Conservation (phyloP, 1,139 yeast species). For the Pichia sp. region DNA sequence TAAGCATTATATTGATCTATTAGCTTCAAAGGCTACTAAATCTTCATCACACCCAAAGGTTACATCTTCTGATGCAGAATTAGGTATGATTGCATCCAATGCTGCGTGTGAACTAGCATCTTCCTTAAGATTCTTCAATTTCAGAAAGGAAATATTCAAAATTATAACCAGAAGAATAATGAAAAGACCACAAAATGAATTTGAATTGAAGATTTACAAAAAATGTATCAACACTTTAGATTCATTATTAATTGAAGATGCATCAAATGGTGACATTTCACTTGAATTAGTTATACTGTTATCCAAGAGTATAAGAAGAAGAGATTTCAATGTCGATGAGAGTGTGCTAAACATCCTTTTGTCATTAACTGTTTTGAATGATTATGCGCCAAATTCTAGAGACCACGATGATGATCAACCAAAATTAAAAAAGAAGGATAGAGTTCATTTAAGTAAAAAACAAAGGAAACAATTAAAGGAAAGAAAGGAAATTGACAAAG, state of each 20-base stretch:
- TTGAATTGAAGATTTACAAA: slow-evolving; percentile 50
- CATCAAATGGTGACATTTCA: slow-evolving; percentile 74
- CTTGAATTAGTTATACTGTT: slow-evolving; percentile 68
- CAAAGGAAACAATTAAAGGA: slow-evolving; percentile 88
- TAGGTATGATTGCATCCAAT: slow-evolving; percentile 61
- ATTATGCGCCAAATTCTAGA: slow-evolving; percentile 69
- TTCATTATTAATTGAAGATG: slow-evolving; percentile 61
- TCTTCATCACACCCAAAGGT: slow-evolving; percentile 42
- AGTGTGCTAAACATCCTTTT: slow-evolving; percentile 73
- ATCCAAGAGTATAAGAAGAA: slow-evolving; percentile 67
- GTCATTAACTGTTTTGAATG: slow-evolving; percentile 72
- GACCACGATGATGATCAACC: slow-evolving; percentile 40
- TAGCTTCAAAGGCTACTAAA: slow-evolving; percentile 44
- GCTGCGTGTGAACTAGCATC: slow-evolving; percentile 80
- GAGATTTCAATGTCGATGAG: slow-evolving; percentile 82
- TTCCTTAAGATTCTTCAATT: slow-evolving; percentile 77
- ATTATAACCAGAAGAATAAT: slow-evolving; percentile 67
- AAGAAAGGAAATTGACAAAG: slow-evolving; percentile 82
- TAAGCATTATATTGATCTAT: slow-evolving; percentile 59
- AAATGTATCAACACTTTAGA: slow-evolving; percentile 67
- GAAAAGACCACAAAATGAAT: slow-evolving; percentile 47
- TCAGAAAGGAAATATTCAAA: slow-evolving; percentile 66
- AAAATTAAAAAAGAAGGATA: slow-evolving; percentile 75
- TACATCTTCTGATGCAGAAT: slow-evolving; percentile 38
- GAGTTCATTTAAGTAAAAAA: slow-evolving; percentile 85